Base-by-base conservation (phyloP, 176 grass and related monocot species). In the Oryza brachyantha region DNA sequence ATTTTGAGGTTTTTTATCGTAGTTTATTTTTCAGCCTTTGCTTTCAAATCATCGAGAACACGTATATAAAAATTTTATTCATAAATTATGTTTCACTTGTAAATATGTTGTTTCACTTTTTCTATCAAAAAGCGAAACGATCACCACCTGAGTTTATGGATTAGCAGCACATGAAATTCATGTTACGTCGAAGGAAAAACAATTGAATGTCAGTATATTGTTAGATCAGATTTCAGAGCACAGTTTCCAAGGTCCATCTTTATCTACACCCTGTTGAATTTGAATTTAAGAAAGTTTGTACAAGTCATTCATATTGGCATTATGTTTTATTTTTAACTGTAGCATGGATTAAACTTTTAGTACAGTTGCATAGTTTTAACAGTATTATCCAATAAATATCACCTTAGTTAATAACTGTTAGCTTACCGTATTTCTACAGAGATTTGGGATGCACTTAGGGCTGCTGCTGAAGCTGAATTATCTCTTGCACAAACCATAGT, bases 401-500 rank as follows among this genome's bases (percentile, higher is more conserved):
- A 29, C 37, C 25, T 64, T 70, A 16, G 12, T 83, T 66, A 87
- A 13, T 61, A 76, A 46, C 19, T 55, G 10, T 24, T n/a, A 7
- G 2, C 8, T 57, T n/a, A 10, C 7, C 39, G 43, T 52, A 2
- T 58, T 66, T 75, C 7, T 74, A 25, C 87, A 98, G 95, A 98
- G 80, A 98, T 98, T 79, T 98, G 95, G 95, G 95, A 98, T 83
- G 95, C 95, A 73, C 89, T 98, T 36, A 69, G 70, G 73, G 90
- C 88, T 81, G 92, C 87, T 13, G 73, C 92, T 59, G 92, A 94
- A 69, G 88, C 83, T 83, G 95, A 98, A 35, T 81, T 91, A 82
- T 59, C 73, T 52, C 95, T 98, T 77, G 95, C 92, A 17, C 92
- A 98, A 68, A 84, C 83, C 65, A 94, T 98, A 81, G 88, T 93